These are phyloP conservation scores for Lantana camara DNA, from an alignment of 257 asterid species.

Conservation along the genomic window DNA sequence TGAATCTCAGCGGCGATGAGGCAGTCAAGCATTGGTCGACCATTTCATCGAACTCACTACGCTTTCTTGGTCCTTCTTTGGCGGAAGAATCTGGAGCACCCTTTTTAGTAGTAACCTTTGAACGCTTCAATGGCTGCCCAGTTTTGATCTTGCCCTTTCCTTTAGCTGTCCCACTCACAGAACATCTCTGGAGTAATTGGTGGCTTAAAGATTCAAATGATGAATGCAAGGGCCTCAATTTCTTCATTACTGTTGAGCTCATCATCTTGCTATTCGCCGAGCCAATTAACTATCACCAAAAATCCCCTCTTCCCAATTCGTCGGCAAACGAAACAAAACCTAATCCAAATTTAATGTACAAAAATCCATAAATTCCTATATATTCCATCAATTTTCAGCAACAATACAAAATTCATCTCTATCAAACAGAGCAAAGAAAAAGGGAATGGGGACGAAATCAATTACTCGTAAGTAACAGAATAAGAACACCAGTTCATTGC, in stretches of 20 bases:
- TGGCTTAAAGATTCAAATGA: constrained; percentile 46
- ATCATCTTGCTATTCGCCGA: constrained; percentile 34
- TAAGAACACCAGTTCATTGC: no score
- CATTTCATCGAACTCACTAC: constrained; percentile 54
- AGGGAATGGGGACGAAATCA: no score
- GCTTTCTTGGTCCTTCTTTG: constrained; percentile 62
- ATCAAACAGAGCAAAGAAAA: no score
- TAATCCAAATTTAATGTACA: background rate
- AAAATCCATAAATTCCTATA: background rate
- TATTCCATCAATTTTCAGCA: background rate
- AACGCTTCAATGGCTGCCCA: constrained; percentile 60
- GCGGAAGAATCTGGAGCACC: constrained; percentile 40
- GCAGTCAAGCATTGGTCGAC: constrained; percentile 72
- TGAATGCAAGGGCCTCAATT: constrained; percentile 45
- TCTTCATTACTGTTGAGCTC: constrained; percentile 42
- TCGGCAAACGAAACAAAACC: background rate
- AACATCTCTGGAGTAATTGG: constrained; percentile 72
- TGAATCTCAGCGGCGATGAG: constrained; percentile 59
- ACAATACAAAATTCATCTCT: no score
- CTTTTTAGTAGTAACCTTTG: constrained; percentile 63
- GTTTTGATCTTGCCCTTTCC: constrained; percentile 79
- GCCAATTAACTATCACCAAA: background rate
- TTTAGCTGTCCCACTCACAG: constrained; percentile 88
- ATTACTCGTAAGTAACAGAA: background rate
- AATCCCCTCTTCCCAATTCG: background rate